phyloP scores from a whole-genome alignment of 257 asterid genomes.

The Phtheirospermum japonicum region DNA sequence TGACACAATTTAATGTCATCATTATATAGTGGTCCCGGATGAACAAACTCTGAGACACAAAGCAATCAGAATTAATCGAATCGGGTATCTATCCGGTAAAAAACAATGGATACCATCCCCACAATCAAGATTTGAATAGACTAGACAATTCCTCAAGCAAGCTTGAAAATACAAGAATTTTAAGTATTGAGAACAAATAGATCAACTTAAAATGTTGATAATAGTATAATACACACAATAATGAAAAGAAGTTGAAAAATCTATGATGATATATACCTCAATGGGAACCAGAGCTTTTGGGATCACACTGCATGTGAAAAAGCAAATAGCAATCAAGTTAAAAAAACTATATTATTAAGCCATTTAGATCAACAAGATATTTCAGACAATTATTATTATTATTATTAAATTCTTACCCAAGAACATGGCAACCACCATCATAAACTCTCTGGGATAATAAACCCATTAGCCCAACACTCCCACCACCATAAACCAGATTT shows the following conservation, averaged over 20 bases:
- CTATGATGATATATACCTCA: conserved; percentile 57
- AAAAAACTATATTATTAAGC: conserved; percentile 14
- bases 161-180: not conserved
- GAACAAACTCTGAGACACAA: conserved; percentile 15
- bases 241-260: not conserved
- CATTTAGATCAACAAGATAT: not conserved
- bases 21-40: conserved; percentile 14
- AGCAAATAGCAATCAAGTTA: conserved; percentile 19
- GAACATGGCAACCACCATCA: conserved; percentile 96
- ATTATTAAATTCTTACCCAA: conserved; percentile 66
- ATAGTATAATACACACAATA: conserved; percentile 1
- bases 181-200: not conserved
- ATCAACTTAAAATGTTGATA: conserved; percentile 2
- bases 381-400: no score
- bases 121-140: no score
- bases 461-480: conserved; percentile 97
- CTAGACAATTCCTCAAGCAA: no score
- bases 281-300: conserved; percentile 92
- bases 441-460: conserved; percentile 73
- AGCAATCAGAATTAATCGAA: conserved; percentile 38
- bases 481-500: conserved; percentile 96
- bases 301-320: conserved; percentile 72
- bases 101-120: no score
- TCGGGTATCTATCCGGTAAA: conserved; percentile 31
- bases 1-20: conserved; percentile 1